Base-by-base conservation (phyloP, 2,329 filamentous ascomycete genomes). In the Bipolaris gigantea region DNA sequence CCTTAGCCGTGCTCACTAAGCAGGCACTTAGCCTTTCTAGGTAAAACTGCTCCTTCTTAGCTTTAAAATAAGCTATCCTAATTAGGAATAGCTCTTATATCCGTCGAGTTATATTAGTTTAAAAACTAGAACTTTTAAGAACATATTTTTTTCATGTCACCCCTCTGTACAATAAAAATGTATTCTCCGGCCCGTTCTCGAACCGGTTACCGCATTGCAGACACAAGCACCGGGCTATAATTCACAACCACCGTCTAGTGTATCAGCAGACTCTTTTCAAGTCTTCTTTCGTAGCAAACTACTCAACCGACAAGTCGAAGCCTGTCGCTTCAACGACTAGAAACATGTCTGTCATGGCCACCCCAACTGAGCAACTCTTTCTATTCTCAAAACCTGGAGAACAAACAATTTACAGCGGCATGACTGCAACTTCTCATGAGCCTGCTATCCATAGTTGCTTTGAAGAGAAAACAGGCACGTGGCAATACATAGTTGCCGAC, bases 401-500 rank as follows among this genome's bases (percentile, higher is more conserved):
- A n/a, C 33, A 46, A 36, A 5, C 15, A 11, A 9, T 21, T n/a
- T 18, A 27, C 33, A 35, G 9, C 15, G 11, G 2, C 4, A 10
- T 33, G 7, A 23, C 13, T 18, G 15, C 33, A 8, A 36, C 33
- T 2, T 3, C 15, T 2, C 21, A 40, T 2, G 55, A 62, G 38
- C 63, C 63, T 11, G 43, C 39, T n/a, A 53, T 69, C 11, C 57
- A 69, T 11, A 54, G 49, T 41, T 34, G 68, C 5, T 77, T 66
- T 54, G 79, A 81, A 51, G 38, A 56, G 0, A 63, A 57, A 5
- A 81, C 85, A 0, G 76, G 75, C 9, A 84, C 83, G 10, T 86
- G 81, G 80, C 85, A 87, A 63, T 86, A 85, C 56, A 60, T 87
- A 0, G 79, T 88, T 1, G 81, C 78, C 0, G 84, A 87, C 55